phyloP scores from a whole-genome alignment of 306 rosid species.

The Glycine latifolia region DNA sequence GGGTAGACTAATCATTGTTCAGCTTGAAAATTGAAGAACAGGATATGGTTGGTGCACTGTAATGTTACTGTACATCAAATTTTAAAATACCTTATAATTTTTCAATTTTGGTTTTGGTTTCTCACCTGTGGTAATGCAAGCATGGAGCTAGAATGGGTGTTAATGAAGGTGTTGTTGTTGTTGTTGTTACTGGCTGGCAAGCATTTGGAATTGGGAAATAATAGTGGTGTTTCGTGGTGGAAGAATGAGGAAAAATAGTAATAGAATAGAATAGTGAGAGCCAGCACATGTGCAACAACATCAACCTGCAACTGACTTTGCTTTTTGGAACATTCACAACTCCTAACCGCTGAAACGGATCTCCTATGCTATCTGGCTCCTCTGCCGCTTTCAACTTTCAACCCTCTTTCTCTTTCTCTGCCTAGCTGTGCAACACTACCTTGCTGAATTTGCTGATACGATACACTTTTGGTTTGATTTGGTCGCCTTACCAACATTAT shows the following conservation, averaged over 20 bases:
- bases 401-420: background rate
- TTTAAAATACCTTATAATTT: no score
- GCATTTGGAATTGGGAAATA: no score
- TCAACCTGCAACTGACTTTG: background rate
- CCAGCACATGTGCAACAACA: slow-evolving; percentile 10
- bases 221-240: no score
- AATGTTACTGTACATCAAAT: no score
- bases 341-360: slow-evolving; percentile 36
- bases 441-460: no score
- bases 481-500: background rate
- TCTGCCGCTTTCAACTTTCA: slow-evolving; percentile 1
- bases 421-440: slow-evolving; percentile 32
- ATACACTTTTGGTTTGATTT: background rate
- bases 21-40: background rate
- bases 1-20: background rate
- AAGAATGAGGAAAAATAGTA: background rate
- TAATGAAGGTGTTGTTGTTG: no score
- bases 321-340: slow-evolving; percentile 47
- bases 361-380: background rate
- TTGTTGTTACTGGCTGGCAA: no score
- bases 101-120: background rate
- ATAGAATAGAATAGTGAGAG: slow-evolving; percentile 18
- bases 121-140: background rate
- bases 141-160: background rate
- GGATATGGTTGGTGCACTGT: background rate